These are phyloP conservation scores for Dactylellina cionopaga DNA, from an alignment of 2,329 filamentous ascomycete species.

Conservation along the genomic window DNA sequence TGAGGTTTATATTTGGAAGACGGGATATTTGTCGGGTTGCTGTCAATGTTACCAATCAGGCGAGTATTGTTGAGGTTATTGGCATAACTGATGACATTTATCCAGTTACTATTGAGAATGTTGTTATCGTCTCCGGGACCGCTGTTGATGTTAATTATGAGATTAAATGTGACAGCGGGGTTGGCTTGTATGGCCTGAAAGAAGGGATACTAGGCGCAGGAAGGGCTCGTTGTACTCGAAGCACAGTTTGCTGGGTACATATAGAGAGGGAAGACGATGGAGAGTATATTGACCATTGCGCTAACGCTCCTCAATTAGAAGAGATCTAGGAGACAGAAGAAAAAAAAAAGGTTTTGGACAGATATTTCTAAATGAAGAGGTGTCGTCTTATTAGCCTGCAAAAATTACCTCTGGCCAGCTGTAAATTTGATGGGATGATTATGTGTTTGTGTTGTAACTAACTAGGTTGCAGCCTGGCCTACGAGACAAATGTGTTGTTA, in stretches of 20 bases:
- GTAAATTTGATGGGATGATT: constrained; percentile 19
- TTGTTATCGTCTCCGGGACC: constrained; percentile 9
- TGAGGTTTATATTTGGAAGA: constrained; percentile 12
- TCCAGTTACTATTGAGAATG: constrained; percentile 29
- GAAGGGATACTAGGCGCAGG: constrained; percentile 34
- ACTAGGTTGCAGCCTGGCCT: too few relatives aligned
- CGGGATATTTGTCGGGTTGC: constrained; percentile 19
- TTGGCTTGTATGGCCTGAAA: constrained; percentile 24
- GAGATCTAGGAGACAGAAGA: neutral
- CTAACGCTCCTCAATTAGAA: neutral
- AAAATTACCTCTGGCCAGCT: too few relatives aligned
- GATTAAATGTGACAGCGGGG: constrained; percentile 20
- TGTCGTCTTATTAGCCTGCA: too few relatives aligned
- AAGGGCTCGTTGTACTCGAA: neutral
- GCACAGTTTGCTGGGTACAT: constrained; percentile 24
- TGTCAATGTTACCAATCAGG: constrained; percentile 29
- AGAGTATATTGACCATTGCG: constrained; percentile 34
- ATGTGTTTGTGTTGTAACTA: too few relatives aligned
- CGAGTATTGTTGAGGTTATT: constrained; percentile 31
- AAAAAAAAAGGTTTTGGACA: neutral
- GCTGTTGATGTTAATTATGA: constrained; percentile 30
- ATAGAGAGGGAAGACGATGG: constrained; percentile 30
- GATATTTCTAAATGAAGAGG: too few relatives aligned
- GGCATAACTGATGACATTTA: constrained; percentile 18
- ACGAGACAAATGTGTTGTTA: too few relatives aligned